Base-by-base conservation (phyloP, 148 eudicot species). In the Pouteria glomerata region DNA sequence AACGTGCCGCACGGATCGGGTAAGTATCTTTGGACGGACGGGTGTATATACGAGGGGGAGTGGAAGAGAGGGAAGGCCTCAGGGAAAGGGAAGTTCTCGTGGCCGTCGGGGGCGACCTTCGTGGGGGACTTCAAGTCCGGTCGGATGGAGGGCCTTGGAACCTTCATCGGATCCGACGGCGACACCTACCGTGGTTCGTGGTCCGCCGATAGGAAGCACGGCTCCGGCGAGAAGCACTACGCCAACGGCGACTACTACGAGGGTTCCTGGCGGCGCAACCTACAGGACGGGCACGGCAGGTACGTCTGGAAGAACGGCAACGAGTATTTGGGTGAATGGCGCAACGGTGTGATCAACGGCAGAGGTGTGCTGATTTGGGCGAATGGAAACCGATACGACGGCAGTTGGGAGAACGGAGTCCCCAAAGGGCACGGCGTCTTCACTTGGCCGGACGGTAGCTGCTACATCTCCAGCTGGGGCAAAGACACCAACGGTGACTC, bases 11-110 rank as follows among this genome's bases (percentile, higher is more conserved):
- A 89, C 64, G 98, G 97, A 21, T 73, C 69, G 0, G 98, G 98
- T 0, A 95, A 91, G 87, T 95, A 95, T 51, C 59, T 95, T 26
- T 95, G 98, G 98, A 33, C 75, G 0, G 98, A 95, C 67, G 98
- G 98, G 64, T 95, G 98, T 37, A 91, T 95, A 97, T 91, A 95
- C 65, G 93, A 89, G 52, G 98, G 98, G 0, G 90, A 91, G 15
- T 95, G 98, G 98, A 88, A 79, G 72, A 84, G 80, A 48, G 98
- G 98, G 0, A 91, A 88, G 35, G 97, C 96, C n/a, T 74, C 73
- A 21, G 98, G 98, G 0, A 89, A 85, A n/a, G 98, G 98, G 1
- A 89, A 82, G 73, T 91, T 95, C 68, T 88, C 92, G 1, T 93
- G 98, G 98, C 90, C 98, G 0, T 93, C 98, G 0, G 98, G 98